These are phyloP conservation scores for Fusarium falciforme DNA, from an alignment of 2,329 filamentous ascomycete genomes.

Conservation along the genomic window DNA sequence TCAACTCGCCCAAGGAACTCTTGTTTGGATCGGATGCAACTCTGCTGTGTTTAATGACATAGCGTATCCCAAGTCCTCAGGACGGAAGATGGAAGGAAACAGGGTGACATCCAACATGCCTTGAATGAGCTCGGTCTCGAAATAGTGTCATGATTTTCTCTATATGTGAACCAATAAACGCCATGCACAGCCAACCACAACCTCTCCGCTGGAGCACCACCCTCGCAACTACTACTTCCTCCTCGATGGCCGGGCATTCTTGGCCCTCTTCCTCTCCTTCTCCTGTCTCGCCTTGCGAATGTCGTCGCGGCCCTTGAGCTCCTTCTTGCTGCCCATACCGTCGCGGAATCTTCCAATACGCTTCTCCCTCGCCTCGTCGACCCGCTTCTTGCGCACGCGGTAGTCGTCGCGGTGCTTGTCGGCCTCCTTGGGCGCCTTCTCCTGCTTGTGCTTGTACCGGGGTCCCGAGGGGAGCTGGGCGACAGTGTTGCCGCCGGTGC, in stretches of 20 bases:
- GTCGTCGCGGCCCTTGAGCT: slow-evolving; percentile 85
- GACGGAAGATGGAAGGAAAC: neutral
- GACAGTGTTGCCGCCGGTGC: slow-evolving; percentile 44
- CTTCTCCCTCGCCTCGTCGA: slow-evolving; percentile 88
- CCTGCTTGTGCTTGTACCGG: slow-evolving; percentile 86
- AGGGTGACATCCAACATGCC: neutral
- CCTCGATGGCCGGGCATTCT: slow-evolving; percentile 86
- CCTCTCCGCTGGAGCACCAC: neutral
- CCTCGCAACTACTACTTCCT: slow-evolving; percentile 54
- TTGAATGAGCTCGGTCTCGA: neutral
- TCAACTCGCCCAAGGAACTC: too few species aligned
- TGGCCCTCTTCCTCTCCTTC: slow-evolving; percentile 81
- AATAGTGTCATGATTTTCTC: slow-evolving; percentile 21
- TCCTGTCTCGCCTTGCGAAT: slow-evolving; percentile 85
- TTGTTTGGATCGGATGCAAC: neutral
- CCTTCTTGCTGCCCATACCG: slow-evolving; percentile 76
- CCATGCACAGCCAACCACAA: slow-evolving; percentile 7
- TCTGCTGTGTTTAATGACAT: neutral
- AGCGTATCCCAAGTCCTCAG: neutral
- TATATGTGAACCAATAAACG: slow-evolving; percentile 28
- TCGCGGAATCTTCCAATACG: slow-evolving; percentile 79
- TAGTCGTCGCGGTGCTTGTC: slow-evolving; percentile 95
- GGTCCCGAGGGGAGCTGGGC: slow-evolving; percentile 48
- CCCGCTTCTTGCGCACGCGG: slow-evolving; percentile 88
- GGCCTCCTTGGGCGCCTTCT: slow-evolving; percentile 90